A percentile compares a stretch with the other conserved stretches of the same genome.
phyloP scores from a whole-genome alignment of 768 basidiomycete species.

The Sporobolomyces roseus region DNA sequence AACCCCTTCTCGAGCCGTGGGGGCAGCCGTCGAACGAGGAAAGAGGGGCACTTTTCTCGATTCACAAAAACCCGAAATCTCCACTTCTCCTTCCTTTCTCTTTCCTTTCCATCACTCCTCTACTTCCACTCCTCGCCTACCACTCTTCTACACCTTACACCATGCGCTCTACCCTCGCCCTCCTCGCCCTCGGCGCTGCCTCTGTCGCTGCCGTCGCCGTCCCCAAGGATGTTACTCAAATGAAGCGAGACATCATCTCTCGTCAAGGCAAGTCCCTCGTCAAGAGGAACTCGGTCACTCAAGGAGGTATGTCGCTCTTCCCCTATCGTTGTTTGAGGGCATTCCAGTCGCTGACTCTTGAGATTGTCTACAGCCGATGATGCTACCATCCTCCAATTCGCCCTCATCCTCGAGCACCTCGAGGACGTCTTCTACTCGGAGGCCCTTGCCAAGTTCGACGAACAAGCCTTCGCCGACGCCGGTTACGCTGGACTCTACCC shows the following conservation, averaged over 20 bases:
- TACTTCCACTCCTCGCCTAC: slow-evolving; percentile 3
- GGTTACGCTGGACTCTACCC: slow-evolving; percentile 50
- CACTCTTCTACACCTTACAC: background rate
- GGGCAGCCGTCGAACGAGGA: too few species aligned
- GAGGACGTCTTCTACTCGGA: too few species aligned
- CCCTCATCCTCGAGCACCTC: slow-evolving; percentile 41
- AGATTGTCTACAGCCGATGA: slow-evolving; percentile 15
- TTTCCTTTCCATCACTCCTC: background rate
- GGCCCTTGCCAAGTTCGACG: slow-evolving; percentile 52
- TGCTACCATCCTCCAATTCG: slow-evolving; percentile 41
- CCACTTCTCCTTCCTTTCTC: background rate
- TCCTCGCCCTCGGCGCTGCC: slow-evolving; percentile 34
- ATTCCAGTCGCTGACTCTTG: background rate
- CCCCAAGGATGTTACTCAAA: slow-evolving; percentile 2
- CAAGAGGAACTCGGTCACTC: slow-evolving; percentile 36
- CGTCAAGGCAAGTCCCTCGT: slow-evolving; percentile 4
- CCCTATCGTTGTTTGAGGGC: background rate
- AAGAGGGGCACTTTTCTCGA: too few species aligned
- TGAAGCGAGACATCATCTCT: slow-evolving; percentile 37
- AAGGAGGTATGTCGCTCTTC: slow-evolving; percentile 11
- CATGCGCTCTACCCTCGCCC: slow-evolving; percentile 35
- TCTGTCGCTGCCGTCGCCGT: slow-evolving; percentile 22
- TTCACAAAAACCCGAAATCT: background rate
- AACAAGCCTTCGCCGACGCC: slow-evolving; percentile 52
- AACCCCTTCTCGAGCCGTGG: too few species aligned